Evolutionary conservation across 345 rosid species (phyloP).

Genomic region (Crucihimalaya himalaica): DNA sequence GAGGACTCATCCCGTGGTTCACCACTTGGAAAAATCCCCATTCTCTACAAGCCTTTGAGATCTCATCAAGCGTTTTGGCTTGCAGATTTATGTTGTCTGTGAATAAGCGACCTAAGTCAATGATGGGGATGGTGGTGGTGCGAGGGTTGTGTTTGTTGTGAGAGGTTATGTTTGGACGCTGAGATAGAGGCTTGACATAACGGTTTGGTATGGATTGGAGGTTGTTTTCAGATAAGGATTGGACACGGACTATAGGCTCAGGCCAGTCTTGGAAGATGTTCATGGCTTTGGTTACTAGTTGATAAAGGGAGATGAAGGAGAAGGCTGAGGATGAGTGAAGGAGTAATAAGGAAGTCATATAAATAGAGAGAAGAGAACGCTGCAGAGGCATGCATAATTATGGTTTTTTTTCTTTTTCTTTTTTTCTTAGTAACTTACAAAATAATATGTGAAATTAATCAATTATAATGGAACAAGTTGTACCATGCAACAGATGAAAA

Average conservation of each 20-base stretch:
- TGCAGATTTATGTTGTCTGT: constrained; percentile 33
- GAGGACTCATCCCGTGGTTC: constrained; percentile 70
- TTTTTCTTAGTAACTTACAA: background rate
- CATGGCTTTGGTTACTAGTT: constrained; percentile 38
- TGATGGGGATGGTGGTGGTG: constrained; percentile 58
- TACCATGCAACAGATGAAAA: background rate
- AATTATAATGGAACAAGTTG: background rate
- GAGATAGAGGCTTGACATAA: constrained; percentile 65
- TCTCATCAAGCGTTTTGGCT: constrained; percentile 25
- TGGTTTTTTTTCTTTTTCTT: background rate
- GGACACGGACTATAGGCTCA: constrained; percentile 92
- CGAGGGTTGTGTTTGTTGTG: constrained; percentile 15
- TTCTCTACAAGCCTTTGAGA: constrained; percentile 61
- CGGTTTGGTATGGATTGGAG: constrained; percentile 58
- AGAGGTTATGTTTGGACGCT: constrained; percentile 52
- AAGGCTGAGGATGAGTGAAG: constrained; percentile 16
- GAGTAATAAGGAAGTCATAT: constrained; percentile 15
- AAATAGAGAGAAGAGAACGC: constrained; percentile 8
- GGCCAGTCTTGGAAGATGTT: constrained; percentile 73
- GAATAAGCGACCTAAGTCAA: constrained; percentile 54
- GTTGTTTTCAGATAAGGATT: constrained; percentile 69
- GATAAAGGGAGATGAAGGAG: background rate
- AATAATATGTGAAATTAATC: background rate
- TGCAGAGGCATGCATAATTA: constrained; percentile 3
- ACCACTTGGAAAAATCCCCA: constrained; percentile 92